Percentiles rank a stretch among this genome's conserved stretches.
Evolutionary conservation across 352 stramenopile genomes (phyloP).

Genomic region (Phytophthora aleatoria): DNA sequence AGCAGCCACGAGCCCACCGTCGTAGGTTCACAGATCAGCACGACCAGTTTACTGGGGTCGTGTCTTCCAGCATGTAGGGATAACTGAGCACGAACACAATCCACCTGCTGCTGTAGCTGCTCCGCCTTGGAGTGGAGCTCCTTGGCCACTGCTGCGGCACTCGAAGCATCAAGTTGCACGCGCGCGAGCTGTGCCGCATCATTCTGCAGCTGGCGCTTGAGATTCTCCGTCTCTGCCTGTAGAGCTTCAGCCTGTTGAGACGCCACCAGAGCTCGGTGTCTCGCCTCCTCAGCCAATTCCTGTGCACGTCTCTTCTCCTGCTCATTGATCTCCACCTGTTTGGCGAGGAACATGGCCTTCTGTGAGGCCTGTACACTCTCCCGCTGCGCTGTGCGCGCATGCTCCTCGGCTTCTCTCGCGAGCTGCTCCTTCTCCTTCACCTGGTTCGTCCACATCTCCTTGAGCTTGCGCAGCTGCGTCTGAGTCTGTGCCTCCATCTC

Average conservation of each 20-base stretch:
- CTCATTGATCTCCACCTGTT: conserved; percentile 86
- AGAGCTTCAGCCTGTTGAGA: conserved; percentile 75
- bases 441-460: conserved; percentile 60
- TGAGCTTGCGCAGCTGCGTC: conserved; percentile 51
- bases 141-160: conserved; percentile 61
- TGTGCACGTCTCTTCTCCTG: conserved; percentile 79
- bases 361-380: conserved; percentile 77
- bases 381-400: conserved; percentile 71
- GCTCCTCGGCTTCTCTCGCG: conserved; percentile 70
- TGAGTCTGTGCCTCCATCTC: conserved; percentile 81
- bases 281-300: conserved; percentile 68
- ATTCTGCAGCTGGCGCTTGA: conserved; percentile 75
- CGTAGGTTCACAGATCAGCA: conserved; percentile 80
- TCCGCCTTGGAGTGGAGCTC: conserved; percentile 77
- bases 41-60: conserved; percentile 79
- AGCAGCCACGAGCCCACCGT: conserved; percentile 84
- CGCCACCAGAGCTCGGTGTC: conserved; percentile 57
- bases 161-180: conserved; percentile 74
- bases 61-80: conserved; percentile 77
- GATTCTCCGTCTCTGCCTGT: conserved; percentile 71
- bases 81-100: conserved; percentile 75
- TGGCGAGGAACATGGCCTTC: conserved; percentile 64
- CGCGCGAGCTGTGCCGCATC: conserved; percentile 74
- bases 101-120: conserved; percentile 74
- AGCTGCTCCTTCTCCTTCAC: conserved; percentile 78